Evolutionary conservation across 1,139 yeast species (phyloP).

Genomic region (Geotrichum citri-aurantii): DNA sequence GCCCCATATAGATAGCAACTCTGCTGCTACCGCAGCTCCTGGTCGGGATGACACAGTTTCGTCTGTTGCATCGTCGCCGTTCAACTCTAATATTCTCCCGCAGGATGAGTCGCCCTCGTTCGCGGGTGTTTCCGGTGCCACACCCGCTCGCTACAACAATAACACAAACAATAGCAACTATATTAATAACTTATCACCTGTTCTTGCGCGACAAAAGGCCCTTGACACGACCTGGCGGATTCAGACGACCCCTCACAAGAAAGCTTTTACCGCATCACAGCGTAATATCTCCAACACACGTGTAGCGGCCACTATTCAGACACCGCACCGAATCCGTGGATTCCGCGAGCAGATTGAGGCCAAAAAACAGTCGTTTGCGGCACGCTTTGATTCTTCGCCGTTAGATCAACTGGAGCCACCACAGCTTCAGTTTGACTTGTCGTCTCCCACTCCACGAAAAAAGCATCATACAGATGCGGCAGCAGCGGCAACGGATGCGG

Average conservation of each 20-base stretch:
- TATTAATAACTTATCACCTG: conserved; percentile 1
- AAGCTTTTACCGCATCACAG: background rate
- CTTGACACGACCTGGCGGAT: conserved; percentile 36
- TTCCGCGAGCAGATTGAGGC: background rate
- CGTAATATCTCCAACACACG: background rate
- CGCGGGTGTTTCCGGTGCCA: background rate
- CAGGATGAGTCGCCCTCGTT: conserved; percentile 11
- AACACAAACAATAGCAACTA: background rate
- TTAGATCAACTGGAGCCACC: conserved; percentile 13
- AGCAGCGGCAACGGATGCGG: background rate
- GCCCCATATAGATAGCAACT: background rate
- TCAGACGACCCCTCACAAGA: conserved; percentile 33
- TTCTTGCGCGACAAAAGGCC: conserved; percentile 34
- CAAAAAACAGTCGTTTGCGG: conserved; percentile 10
- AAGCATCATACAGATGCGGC: background rate
- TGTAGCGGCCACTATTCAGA: background rate
- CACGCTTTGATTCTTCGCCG: conserved; percentile 17
- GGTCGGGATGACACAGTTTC: background rate
- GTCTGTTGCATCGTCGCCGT: conserved; percentile 13
- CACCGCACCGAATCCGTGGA: conserved; percentile 4
- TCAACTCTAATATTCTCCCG: conserved; percentile 17
- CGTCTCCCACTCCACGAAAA: conserved; percentile 9
- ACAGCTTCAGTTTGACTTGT: conserved; percentile 9
- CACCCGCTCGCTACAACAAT: background rate
- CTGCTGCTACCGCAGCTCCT: background rate